A percentile compares a stretch with the other conserved stretches of the same genome.
Conservation (phyloP, 495 filamentous ascomycete species). For the Bacidia gigantensis region DNA sequence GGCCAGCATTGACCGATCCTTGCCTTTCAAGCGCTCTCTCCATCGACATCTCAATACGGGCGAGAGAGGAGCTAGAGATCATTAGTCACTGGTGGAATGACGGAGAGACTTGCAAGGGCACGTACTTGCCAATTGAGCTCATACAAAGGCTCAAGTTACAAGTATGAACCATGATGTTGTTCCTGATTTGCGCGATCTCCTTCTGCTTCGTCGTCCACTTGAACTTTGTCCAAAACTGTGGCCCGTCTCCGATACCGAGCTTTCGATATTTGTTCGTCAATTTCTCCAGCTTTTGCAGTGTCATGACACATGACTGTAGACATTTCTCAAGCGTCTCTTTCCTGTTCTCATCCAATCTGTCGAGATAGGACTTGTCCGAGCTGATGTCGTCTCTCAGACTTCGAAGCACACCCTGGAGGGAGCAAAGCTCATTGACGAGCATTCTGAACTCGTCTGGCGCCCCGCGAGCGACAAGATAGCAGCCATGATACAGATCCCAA, state of each 20-base stretch:
- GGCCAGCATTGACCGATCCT: constrained; percentile 1
- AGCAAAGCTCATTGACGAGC: constrained; percentile 25
- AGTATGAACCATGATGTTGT: constrained; percentile 26
- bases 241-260: constrained; percentile 21
- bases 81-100: neutral
- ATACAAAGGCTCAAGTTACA: constrained; percentile 27
- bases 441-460: constrained; percentile 27
- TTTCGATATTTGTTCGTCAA: constrained; percentile 21
- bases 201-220: constrained; percentile 25
- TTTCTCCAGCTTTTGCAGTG: constrained; percentile 21
- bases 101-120: too few relatives aligned
- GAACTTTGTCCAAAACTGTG: constrained; percentile 25
- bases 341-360: constrained; percentile 19
- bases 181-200: constrained; percentile 25
- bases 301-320: constrained; percentile 20
- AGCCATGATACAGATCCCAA: constrained; percentile 27
- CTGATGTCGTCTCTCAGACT: constrained; percentile 22
- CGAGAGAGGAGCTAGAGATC: constrained; percentile 19
- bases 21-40: constrained; percentile 21
- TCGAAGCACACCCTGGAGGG: constrained; percentile 23
- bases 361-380: constrained; percentile 22
- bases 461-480: constrained; percentile 22
- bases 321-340: constrained; percentile 23
- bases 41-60: constrained; percentile 21
- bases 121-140: constrained; percentile 27